These are phyloP conservation scores for Pleomassaria siparia DNA, from an alignment of 2,329 filamentous ascomycete species.

Conservation along the genomic window DNA sequence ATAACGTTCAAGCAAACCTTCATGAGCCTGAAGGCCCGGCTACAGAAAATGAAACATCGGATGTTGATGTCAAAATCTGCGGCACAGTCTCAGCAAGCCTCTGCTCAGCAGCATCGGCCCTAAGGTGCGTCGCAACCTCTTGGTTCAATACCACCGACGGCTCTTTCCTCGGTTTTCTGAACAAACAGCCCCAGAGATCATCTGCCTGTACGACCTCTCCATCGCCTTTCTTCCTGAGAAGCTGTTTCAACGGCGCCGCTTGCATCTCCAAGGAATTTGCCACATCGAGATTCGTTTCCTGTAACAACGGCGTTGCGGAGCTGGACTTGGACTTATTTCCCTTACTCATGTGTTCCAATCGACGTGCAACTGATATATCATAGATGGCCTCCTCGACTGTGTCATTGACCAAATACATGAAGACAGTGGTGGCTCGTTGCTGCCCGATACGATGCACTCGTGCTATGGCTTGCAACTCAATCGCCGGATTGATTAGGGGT, in stretches of 20 bases:
- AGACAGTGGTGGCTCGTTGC: slow-evolving; percentile 82
- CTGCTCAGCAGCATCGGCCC: slow-evolving; percentile 58
- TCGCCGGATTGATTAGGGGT: slow-evolving; percentile 86
- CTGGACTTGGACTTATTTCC: slow-evolving; percentile 15
- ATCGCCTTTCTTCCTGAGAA: slow-evolving; percentile 70
- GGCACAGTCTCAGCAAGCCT: slow-evolving; percentile 32
- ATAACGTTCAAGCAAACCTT: too few species aligned
- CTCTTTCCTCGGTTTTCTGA: slow-evolving; percentile 58
- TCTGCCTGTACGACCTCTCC: slow-evolving; percentile 78
- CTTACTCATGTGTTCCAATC: slow-evolving; percentile 74
- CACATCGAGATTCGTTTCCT: slow-evolving; percentile 69
- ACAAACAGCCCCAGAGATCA: slow-evolving; percentile 88
- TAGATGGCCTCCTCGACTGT: slow-evolving; percentile 94
- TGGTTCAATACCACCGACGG: slow-evolving; percentile 42
- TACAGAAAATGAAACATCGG: too few species aligned
- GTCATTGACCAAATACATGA: slow-evolving; percentile 89
- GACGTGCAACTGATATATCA: slow-evolving; percentile 75
- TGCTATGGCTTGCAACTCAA: slow-evolving; percentile 93
- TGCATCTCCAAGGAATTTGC: slow-evolving; percentile 86
- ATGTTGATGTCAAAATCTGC: too few species aligned
- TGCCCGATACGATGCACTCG: slow-evolving; percentile 95
- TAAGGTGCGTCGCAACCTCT: slow-evolving; percentile 54
- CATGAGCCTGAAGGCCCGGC: too few species aligned
- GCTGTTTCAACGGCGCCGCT: slow-evolving; percentile 66
- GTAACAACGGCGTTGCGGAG: slow-evolving; percentile 37